Conservation (phyloP, 345 rosid genomes). For the Arabidopsis suecica region DNA sequence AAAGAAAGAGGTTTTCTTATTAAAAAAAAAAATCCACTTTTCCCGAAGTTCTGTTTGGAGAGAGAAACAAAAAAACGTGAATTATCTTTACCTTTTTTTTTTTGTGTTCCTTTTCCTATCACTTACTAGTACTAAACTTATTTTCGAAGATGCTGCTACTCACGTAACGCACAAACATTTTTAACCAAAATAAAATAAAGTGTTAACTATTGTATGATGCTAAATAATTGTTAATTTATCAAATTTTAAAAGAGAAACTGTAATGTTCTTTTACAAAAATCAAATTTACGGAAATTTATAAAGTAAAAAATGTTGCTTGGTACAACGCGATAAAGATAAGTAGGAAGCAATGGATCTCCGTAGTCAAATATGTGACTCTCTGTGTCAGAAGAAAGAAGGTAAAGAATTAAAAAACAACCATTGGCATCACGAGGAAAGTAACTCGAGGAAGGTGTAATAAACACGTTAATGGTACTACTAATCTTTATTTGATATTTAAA, state of each 20-base stretch:
- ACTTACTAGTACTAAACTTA: neutral
- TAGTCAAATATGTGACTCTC: slow-evolving; percentile 20
- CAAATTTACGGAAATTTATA: neutral
- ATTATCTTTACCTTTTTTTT: slow-evolving; percentile 11
- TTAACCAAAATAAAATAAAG: neutral
- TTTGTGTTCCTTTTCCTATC: neutral
- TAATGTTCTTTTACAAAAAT: too few species aligned
- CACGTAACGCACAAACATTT: neutral
- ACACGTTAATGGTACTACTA: slow-evolving; percentile 23
- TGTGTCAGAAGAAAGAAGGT: slow-evolving; percentile 29
- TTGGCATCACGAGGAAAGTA: slow-evolving; percentile 40
- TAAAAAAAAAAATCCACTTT: slow-evolving; percentile 19
- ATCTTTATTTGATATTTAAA: neutral
- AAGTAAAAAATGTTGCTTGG: neutral
- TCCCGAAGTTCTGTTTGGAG: slow-evolving; percentile 38
- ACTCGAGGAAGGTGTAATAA: slow-evolving; percentile 14
- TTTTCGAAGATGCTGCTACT: slow-evolving; percentile 14
- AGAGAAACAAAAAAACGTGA: slow-evolving; percentile 32
- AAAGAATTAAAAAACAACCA: slow-evolving; percentile 1
- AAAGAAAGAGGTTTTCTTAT: slow-evolving; percentile 30
- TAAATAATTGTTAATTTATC: neutral
- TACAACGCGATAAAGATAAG: slow-evolving; percentile 1
- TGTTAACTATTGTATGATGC: too few species aligned
- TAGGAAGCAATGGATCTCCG: neutral
- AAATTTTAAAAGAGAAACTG: neutral